phyloP scores from a whole-genome alignment of 2,329 filamentous ascomycete genomes.

The Pyrenochaeta sp. region DNA sequence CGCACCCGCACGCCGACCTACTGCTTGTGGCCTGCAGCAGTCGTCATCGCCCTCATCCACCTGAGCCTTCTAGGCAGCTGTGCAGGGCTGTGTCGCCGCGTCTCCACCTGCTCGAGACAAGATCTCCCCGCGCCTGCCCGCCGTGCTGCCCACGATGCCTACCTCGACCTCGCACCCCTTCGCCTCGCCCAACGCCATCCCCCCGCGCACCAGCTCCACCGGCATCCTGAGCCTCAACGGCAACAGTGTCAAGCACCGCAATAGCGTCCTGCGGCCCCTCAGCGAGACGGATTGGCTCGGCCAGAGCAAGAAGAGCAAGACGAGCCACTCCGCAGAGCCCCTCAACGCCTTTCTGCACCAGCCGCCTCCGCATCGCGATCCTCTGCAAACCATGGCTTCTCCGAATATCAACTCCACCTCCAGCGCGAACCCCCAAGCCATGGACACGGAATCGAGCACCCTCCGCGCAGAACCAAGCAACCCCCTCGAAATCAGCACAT shows the following conservation, averaged over 20 bases:
- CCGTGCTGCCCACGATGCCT: constrained; percentile 23
- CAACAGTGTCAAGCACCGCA: constrained; percentile 33
- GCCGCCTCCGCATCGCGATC: constrained; percentile 3
- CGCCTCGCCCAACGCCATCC: constrained; percentile 50
- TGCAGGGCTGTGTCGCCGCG: constrained; percentile 7
- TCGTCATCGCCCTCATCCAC: no score
- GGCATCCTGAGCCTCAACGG: constrained; percentile 41
- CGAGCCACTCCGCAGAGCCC: constrained; percentile 31
- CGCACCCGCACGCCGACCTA: not conserved
- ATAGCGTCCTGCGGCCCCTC: constrained; percentile 45
- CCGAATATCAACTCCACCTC: constrained; percentile 1
- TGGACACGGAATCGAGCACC: constrained; percentile 8
- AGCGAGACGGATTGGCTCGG: constrained; percentile 50
- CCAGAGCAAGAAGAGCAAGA: constrained; percentile 49
- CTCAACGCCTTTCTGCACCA: constrained; percentile 12
- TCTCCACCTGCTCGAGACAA: not conserved
- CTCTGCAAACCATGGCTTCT: constrained; percentile 19
- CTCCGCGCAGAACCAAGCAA: constrained; percentile 4
- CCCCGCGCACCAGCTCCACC: constrained; percentile 48
- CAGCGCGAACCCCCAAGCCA: constrained; percentile 1
- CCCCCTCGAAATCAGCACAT: constrained; percentile 21
- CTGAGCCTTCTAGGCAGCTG: constrained; percentile 9
- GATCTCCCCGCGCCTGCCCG: constrained; percentile 4
- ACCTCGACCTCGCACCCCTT: constrained; percentile 34
- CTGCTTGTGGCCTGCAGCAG: not conserved